A percentile compares a stretch with the other conserved stretches of the same genome.
phyloP scores from a whole-genome alignment of 1,284 basidiomycete genomes.

The Ganoderma multipileum region DNA sequence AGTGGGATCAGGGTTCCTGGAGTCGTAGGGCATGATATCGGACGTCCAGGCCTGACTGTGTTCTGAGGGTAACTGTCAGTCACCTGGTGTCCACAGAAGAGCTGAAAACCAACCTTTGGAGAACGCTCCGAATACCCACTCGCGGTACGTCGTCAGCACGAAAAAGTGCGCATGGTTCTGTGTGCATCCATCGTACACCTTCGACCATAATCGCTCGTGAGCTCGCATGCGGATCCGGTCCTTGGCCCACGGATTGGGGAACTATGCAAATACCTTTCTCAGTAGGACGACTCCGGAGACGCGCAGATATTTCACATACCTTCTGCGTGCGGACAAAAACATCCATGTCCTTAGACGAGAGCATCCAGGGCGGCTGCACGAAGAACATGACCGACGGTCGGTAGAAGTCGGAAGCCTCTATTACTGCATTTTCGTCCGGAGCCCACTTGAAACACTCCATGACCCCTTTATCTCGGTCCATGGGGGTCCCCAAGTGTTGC shows the following conservation, averaged over 20 bases:
- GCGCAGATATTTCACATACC: constrained; percentile 42
- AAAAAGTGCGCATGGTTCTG: constrained; percentile 63
- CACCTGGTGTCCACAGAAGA: neutral
- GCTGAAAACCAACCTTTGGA: constrained; percentile 54
- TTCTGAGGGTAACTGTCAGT: constrained; percentile 49
- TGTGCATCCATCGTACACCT: constrained; percentile 75
- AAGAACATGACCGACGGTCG: constrained; percentile 54
- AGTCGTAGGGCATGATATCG: constrained; percentile 13
- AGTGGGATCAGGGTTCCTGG: constrained; percentile 32
- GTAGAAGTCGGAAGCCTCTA: constrained; percentile 31
- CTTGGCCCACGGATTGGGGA: neutral
- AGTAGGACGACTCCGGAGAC: neutral
- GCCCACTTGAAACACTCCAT: constrained; percentile 49
- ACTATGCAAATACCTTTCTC: neutral
- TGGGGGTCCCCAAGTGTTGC: constrained; percentile 2
- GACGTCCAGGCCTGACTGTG: constrained; percentile 47
- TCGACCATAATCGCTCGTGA: neutral
- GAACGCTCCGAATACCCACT: constrained; percentile 78
- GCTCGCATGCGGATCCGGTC: neutral
- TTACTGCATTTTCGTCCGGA: constrained; percentile 24
- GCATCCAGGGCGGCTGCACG: constrained; percentile 71
- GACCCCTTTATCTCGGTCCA: constrained; percentile 4
- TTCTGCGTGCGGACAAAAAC: constrained; percentile 55
- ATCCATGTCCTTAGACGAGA: constrained; percentile 60
- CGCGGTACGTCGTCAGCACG: constrained; percentile 68